Percentiles rank a stretch among this genome's conserved stretches.
These are phyloP conservation scores for Chrysoporthe deuterocubensis DNA, from an alignment of 2,329 filamentous ascomycete species.

Conservation along the genomic window DNA sequence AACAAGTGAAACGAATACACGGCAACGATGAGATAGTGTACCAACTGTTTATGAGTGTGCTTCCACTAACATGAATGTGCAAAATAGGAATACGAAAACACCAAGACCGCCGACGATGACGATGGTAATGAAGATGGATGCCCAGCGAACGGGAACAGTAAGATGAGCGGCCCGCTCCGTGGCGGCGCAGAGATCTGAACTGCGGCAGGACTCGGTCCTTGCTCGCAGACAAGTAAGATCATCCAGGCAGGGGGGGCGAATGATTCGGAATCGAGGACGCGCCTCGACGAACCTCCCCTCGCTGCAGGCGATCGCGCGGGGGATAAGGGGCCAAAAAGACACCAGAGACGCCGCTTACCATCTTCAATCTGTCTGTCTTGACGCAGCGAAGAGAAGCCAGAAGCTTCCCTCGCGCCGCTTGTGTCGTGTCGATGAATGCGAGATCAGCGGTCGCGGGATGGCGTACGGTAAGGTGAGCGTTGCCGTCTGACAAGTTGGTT, in stretches of 20 bases:
- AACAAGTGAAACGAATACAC: neutral
- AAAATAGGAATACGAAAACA: neutral
- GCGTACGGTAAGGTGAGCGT: neutral
- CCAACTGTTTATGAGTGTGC: neutral
- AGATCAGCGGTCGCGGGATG: neutral
- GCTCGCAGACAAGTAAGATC: slow-evolving; percentile 15
- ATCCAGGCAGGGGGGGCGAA: slow-evolving; percentile 4
- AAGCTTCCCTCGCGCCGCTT: slow-evolving; percentile 21
- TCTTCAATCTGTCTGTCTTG: slow-evolving; percentile 8
- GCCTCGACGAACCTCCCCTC: neutral
- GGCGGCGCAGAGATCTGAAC: slow-evolving; percentile 10
- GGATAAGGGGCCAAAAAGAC: neutral
- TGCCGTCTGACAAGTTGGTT: neutral
- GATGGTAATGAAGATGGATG: too few relatives aligned
- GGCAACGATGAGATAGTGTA: neutral
- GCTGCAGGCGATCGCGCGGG: neutral
- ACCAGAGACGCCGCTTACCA: slow-evolving; percentile 32
- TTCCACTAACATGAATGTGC: neutral
- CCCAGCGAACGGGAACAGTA: neutral
- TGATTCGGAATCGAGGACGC: neutral
- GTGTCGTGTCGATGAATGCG: slow-evolving; percentile 19
- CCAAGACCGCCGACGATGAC: neutral
- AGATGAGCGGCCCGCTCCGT: slow-evolving; percentile 24
- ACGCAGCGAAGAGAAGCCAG: slow-evolving; percentile 27
- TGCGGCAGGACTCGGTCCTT: slow-evolving; percentile 11